Conservation (phyloP, 2,329 filamentous ascomycete species). For the Penicillium griseofulvum region DNA sequence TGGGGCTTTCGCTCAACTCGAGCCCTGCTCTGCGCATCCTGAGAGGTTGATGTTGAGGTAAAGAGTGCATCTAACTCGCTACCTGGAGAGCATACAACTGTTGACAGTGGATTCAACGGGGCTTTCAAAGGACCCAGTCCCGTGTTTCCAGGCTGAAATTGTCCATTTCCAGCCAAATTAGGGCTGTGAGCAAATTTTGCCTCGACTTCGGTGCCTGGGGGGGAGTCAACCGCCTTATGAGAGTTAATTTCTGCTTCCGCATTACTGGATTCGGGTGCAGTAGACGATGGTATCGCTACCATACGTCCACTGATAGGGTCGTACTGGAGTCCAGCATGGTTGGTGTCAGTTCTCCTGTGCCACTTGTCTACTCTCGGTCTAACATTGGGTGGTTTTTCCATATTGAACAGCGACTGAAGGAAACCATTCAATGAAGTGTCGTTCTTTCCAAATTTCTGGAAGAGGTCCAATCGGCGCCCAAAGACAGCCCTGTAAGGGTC, state of each 20-base stretch:
- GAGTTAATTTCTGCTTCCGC: neutral
- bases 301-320: slow-evolving; percentile 46
- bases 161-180: slow-evolving; percentile 3
- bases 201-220: slow-evolving; percentile 10
- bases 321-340: slow-evolving; percentile 30
- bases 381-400: slow-evolving; percentile 4
- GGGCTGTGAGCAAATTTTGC: slow-evolving; percentile 9
- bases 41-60: neutral
- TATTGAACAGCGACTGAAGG: slow-evolving; percentile 28
- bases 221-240: neutral
- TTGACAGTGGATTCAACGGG: neutral
- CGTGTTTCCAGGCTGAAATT: slow-evolving; percentile 6
- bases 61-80: slow-evolving; percentile 9
- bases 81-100: slow-evolving; percentile 9
- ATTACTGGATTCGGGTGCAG: neutral
- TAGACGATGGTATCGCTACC: slow-evolving; percentile 22
- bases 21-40: neutral
- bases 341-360: neutral
- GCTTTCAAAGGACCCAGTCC: neutral
- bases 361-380: slow-evolving; percentile 5
- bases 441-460: slow-evolving; percentile 18
- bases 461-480: slow-evolving; percentile 33
- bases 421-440: slow-evolving; percentile 30
- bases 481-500: slow-evolving; percentile 45
- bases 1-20: slow-evolving; percentile 2